Percentiles rank a stretch among this genome's conserved stretches.
These are phyloP conservation scores for Amauroascus verrucosus DNA, from an alignment of 2,329 filamentous ascomycete genomes.

Conservation along the genomic window DNA sequence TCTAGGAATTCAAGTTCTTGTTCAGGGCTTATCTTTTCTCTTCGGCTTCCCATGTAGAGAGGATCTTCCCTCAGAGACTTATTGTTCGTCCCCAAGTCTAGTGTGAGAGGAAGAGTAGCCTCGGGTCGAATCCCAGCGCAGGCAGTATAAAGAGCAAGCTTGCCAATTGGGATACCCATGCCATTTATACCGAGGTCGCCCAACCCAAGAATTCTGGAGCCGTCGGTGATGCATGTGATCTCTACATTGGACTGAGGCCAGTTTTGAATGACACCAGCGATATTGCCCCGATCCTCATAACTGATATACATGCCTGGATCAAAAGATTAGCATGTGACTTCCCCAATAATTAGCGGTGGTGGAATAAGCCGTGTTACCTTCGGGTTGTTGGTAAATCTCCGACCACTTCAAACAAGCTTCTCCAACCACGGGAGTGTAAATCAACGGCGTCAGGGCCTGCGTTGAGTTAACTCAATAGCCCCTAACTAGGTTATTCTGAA, in stretches of 20 bases:
- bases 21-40: constrained; percentile 64
- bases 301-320: constrained; percentile 70
- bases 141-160: constrained; percentile 87
- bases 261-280: constrained; percentile 78
- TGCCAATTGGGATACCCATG: constrained; percentile 96
- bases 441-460: constrained; percentile 40
- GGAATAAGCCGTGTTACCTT: constrained; percentile 46
- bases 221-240: constrained; percentile 94
- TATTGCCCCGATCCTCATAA: constrained; percentile 84
- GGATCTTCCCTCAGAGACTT: constrained; percentile 60
- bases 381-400: constrained; percentile 86
- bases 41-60: constrained; percentile 83
- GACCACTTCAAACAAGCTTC: constrained; percentile 96
- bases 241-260: constrained; percentile 86
- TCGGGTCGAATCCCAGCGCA: constrained; percentile 88
- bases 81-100: constrained; percentile 56
- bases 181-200: constrained; percentile 94
- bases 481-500: not conserved
- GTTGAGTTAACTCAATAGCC: not conserved
- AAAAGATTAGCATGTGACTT: constrained; percentile 2
- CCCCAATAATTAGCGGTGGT: not conserved
- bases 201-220: constrained; percentile 80
- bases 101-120: constrained; percentile 50
- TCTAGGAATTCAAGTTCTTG: constrained; percentile 90
- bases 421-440: constrained; percentile 54